These are phyloP conservation scores for Spergularia azorica DNA, from an alignment of 179 eudicot species.

Conservation along the genomic window DNA sequence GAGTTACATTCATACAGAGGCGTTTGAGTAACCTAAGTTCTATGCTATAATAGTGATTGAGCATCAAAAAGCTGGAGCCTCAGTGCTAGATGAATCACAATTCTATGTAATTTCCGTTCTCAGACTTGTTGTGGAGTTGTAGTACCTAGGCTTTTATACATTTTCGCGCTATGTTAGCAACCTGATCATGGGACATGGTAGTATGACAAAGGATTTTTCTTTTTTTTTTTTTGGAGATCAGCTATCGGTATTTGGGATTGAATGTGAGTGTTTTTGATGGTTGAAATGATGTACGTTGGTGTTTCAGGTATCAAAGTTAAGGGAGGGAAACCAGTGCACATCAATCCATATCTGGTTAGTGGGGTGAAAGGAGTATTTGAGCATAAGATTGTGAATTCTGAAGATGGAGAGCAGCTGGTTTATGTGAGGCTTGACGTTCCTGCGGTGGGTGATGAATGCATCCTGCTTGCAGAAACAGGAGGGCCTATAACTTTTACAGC, in stretches of 20 bases:
- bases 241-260: no score
- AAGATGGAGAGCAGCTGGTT: neutral
- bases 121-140: no score
- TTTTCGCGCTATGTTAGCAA: no score
- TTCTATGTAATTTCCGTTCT: no score
- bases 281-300: neutral
- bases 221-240: no score
- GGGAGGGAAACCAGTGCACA: slow-evolving; percentile 8
- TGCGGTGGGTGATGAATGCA: neutral
- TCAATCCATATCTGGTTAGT: neutral
- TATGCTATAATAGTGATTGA: no score
- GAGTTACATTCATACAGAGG: no score
- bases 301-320: slow-evolving; percentile 1
- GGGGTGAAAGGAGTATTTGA: slow-evolving; percentile 5
- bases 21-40: no score
- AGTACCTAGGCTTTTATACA: no score
- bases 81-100: no score
- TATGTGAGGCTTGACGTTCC: slow-evolving; percentile 15
- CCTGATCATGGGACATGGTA: no score
- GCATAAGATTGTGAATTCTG: neutral
- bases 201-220: neutral
- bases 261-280: neutral
- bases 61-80: no score
- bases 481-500: neutral
- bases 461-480: neutral